Percentiles rank a stretch among this genome's conserved stretches.
Evolutionary conservation across 2,329 filamentous ascomycete genomes (phyloP).

Genomic region (Cercospora zeae-maydis): DNA sequence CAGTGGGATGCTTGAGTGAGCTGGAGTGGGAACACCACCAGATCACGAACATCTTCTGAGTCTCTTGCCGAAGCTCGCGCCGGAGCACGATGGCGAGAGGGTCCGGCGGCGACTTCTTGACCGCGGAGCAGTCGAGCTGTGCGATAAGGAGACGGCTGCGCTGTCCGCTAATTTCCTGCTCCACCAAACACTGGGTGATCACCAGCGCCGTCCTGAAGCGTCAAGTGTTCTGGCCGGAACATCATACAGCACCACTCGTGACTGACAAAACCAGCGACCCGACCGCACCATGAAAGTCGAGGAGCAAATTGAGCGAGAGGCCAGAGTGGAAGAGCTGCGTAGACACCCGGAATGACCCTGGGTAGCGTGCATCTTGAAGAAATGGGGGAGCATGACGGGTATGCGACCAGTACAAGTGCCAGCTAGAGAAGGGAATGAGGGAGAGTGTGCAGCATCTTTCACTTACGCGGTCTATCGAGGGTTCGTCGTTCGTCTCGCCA

Average conservation of each 20-base stretch:
- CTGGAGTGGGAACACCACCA: not conserved
- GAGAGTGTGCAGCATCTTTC: not conserved
- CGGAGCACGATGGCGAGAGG: too few species aligned
- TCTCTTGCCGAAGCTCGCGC: not conserved
- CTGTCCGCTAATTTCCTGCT: not conserved
- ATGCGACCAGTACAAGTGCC: not conserved
- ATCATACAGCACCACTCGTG: not conserved
- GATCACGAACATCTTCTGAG: not conserved
- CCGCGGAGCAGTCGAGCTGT: not conserved
- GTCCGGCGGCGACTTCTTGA: not conserved
- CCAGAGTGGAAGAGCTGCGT: not conserved
- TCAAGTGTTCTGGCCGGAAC: not conserved
- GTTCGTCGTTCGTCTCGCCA: slow-evolving; percentile 3
- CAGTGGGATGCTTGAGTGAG: not conserved
- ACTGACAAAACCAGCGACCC: not conserved
- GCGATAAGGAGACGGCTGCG: not conserved
- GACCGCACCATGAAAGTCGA: not conserved
- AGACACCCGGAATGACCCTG: not conserved
- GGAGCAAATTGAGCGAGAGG: not conserved
- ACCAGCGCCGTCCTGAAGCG: not conserved
- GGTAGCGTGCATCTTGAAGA: not conserved
- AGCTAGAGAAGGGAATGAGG: not conserved
- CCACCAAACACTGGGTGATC: not conserved
- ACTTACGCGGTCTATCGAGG: slow-evolving; percentile 11
- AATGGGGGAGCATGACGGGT: not conserved